Evolutionary conservation across 257 asterid genomes (phyloP), one percentile per base, ranked within the genome.

Genomic region (Sherardia arvensis): DNA sequence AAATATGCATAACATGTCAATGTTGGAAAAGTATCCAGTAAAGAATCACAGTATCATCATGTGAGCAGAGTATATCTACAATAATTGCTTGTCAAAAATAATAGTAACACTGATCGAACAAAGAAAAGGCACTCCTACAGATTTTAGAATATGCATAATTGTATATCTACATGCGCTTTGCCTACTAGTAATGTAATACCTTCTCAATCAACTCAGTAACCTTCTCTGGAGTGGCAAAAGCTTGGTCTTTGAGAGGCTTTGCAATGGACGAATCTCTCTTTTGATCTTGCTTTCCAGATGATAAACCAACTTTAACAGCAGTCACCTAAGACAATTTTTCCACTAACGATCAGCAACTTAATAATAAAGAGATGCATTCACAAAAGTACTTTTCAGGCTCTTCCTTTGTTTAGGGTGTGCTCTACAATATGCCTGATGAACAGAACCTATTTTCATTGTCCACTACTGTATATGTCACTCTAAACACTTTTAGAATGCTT

Each of bases 141-240:
- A 34, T 21, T 14, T 43, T 21, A 67, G 18, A 29, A 4, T 28
- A 15, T 18, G 18, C 10, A 40, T n/a, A n/a, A n/a, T n/a, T n/a
- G n/a, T n/a, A n/a, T n/a, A n/a, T n/a, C n/a, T n/a, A n/a, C n/a
- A 18, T 17, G 23, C 3, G 34, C 53, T 34, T 54, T 40, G 30
- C 14, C 26, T 63, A 48, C 9, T 59, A 38, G 20, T 51, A 8
- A 32, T 64, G 43, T 60, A 57, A 55, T 83, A 93, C 99, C 99
- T 93, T 90, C 68, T 85, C 90, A 59, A 90, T 81, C 67, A 93
- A 80, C 73, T 93, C 99, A 14, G 86, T 84, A 64, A 85, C 87
- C 79, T 90, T 93, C 60, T 84, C 99, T 23, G 96, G 96, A 73
- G 95, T 77, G 51, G 99, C 97, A 62, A 93, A 93, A 64, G 96